Evolutionary conservation across 805 yeast genomes (phyloP), one percentile per base, ranked within the genome.

Genomic region (Wickerhamomyces kurtzmanii): DNA sequence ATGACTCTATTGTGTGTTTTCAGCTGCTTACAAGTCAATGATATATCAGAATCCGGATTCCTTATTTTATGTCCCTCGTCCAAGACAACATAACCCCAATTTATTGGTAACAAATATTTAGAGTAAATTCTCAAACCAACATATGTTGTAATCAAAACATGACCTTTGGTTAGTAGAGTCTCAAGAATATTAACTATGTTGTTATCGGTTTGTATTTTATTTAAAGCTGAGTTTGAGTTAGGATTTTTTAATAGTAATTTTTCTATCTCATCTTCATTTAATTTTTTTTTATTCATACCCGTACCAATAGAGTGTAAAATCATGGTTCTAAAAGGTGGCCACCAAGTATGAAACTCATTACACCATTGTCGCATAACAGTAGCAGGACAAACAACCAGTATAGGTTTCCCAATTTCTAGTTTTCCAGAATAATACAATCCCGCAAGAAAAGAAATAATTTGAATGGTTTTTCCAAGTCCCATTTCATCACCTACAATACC

Each of bases 21-120:
- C 25, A 91, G 51, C 39, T 80, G 85, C 49, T 91, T 91, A 53
- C 95, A 82, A 0, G 81, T 66, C 20, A 91, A 57, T 0, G 96
- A 79, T 5, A 91, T 80, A 30, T 76, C 93, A 31, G 91, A 75
- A 45, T 91, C 86, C 0, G 98, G 97, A 47, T 91, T 91, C 42
- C 97, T 65, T 31, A 91, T 91, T 53, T 89, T 91, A 53, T 91
- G 98, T 2, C 98, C 98, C 50, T 91, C 98, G 53, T 89, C 98
- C 8, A 89, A 55, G 1, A 89, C 84, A 12, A 78, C 89, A 46
- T 87, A 89, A 1, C 87, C 86, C 97, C 97, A 91, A 25, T 70
- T 59, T 8, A 68, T 61, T 1, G 81, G 73, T n/a, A 84, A 51
- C 5, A 84, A 51, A 13, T 65, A 54, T 19, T 70, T 69, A 4